These are phyloP conservation scores for Lineolata rhizophorae DNA, from an alignment of 495 filamentous ascomycete species.

Conservation along the genomic window DNA sequence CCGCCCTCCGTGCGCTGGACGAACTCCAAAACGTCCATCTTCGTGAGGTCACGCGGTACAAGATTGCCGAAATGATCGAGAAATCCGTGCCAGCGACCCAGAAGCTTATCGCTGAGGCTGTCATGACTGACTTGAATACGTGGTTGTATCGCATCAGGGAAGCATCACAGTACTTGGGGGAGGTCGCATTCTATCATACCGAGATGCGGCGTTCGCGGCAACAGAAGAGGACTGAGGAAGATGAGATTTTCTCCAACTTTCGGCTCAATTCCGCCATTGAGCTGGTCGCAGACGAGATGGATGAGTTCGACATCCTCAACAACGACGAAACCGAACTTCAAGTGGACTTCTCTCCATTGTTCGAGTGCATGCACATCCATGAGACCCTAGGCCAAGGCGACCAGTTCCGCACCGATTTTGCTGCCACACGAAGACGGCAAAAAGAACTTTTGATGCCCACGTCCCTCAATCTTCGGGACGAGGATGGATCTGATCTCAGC, in stretches of 20 bases:
- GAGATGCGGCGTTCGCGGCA: constrained; percentile 68
- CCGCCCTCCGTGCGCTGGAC: constrained; percentile 76
- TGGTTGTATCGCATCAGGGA: constrained; percentile 96
- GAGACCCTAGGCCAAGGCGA: constrained; percentile 84
- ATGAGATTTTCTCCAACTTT: constrained; percentile 52
- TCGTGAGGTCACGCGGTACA: constrained; percentile 78
- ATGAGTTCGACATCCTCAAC: constrained; percentile 84
- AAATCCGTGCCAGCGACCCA: constrained; percentile 84
- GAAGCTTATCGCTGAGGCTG: constrained; percentile 78
- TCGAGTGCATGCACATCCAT: constrained; percentile 92
- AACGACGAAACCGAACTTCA: constrained; percentile 62
- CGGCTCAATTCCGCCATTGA: constrained; percentile 93
- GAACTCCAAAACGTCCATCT: constrained; percentile 93
- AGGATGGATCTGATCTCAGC: constrained; percentile 55
- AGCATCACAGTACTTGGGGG: constrained; percentile 82
- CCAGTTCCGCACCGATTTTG: constrained; percentile 76
- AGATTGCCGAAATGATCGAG: constrained; percentile 89
- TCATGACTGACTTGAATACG: constrained; percentile 92
- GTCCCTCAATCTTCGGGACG: constrained; percentile 44
- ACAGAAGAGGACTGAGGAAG: constrained; percentile 51
- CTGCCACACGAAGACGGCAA: constrained; percentile 67
- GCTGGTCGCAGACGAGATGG: constrained; percentile 78
- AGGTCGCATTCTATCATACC: constrained; percentile 93
- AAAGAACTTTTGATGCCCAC: constrained; percentile 71
- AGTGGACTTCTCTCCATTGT: constrained; percentile 84